Evolutionary conservation across 2,329 filamentous ascomycete genomes (phyloP).

Genomic region (Coleophoma eucalyptorum): DNA sequence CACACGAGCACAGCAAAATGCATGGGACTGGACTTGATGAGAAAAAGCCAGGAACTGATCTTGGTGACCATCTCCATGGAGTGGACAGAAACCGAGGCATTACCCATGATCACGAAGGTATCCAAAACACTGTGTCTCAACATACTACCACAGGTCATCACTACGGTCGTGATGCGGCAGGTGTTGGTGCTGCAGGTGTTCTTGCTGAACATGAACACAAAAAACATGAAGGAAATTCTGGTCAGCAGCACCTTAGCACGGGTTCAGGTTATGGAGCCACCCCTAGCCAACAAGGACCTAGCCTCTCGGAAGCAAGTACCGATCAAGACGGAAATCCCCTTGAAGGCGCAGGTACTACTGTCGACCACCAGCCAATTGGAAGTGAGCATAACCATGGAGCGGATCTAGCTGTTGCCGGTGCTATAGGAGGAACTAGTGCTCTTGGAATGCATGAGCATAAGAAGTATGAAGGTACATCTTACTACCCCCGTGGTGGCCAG

Average conservation of each 20-base stretch:
- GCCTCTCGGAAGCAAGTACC: too few relatives aligned
- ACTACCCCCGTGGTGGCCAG: neutral
- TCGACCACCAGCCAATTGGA: too few relatives aligned
- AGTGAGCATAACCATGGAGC: too few relatives aligned
- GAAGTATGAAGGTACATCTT: too few relatives aligned
- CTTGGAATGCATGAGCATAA: neutral
- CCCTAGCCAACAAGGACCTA: too few relatives aligned
- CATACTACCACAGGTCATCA: neutral
- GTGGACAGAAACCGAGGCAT: constrained; percentile 17
- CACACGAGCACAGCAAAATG: constrained; percentile 1
- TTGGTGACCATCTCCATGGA: constrained; percentile 19
- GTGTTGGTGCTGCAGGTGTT: constrained; percentile 4
- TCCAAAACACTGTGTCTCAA: neutral
- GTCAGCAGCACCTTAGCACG: neutral
- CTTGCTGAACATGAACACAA: constrained; percentile 5
- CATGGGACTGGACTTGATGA: constrained; percentile 13
- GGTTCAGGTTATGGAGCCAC: too few relatives aligned
- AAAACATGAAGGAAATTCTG: neutral
- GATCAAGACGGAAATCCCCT: too few relatives aligned
- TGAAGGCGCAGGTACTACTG: too few relatives aligned
- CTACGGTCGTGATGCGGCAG: neutral
- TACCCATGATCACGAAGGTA: constrained; percentile 5
- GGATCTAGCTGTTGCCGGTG: neutral
- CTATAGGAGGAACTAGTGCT: neutral
- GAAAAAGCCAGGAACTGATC: constrained; percentile 9